Conservation (phyloP, 192 early-diverging fungal species). For the Allomyces javanicus region DNA sequence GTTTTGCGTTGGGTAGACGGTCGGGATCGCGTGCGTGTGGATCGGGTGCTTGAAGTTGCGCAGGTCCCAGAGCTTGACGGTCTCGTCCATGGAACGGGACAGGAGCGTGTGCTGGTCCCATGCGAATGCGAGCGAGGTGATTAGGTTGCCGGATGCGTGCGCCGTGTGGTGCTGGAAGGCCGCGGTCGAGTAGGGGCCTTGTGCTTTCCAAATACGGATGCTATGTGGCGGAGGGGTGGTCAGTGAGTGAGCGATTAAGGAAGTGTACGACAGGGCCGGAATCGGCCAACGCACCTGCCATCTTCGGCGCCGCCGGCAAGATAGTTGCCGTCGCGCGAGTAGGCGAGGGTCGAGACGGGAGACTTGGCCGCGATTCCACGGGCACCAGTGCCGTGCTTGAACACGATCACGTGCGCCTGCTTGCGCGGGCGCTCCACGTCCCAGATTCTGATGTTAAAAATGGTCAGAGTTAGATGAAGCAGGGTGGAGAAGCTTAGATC, state of each 20-base stretch:
- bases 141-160: no score
- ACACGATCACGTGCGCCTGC: conserved; percentile 57
- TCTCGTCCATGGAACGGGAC: no score
- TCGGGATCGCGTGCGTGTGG: conserved; percentile 27
- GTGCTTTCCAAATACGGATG: no score
- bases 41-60: conserved; percentile 53
- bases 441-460: conserved; percentile 42
- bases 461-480: no score
- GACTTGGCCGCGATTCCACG: conserved; percentile 19
- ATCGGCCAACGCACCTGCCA: neutral
- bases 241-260: no score
- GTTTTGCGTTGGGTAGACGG: conserved; percentile 53
- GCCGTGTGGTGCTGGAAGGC: no score
- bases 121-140: neutral
- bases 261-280: neutral
- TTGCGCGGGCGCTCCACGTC: conserved; percentile 45
- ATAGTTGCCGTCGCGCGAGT: conserved; percentile 46
- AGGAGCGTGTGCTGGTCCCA: neutral
- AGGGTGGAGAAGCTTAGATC: neutral
- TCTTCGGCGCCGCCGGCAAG: conserved; percentile 30
- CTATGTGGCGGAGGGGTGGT: no score
- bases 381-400: conserved; percentile 48
- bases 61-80: conserved; percentile 58
- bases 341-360: conserved; percentile 45
- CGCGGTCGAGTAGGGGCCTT: no score